Evolutionary conservation across 495 filamentous ascomycete genomes (phyloP).

Genomic region (Daldinia bambusicola): DNA sequence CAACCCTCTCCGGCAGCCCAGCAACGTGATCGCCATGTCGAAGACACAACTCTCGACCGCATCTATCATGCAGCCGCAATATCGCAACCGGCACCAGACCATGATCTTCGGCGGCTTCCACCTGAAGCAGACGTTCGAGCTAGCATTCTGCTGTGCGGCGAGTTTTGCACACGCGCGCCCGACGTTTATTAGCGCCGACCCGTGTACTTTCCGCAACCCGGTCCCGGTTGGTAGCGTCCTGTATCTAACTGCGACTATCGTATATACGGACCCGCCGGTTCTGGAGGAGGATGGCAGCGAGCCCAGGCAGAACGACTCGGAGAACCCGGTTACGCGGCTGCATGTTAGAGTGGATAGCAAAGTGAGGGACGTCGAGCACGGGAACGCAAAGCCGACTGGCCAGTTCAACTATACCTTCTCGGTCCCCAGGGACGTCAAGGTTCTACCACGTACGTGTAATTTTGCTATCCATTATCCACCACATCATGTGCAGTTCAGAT

Average conservation of each 20-base stretch:
- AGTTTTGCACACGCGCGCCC: conserved; percentile 78
- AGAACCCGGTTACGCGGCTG: conserved; percentile 65
- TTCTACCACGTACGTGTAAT: conserved; percentile 66
- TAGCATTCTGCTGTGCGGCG: conserved; percentile 89
- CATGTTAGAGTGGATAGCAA: conserved; percentile 81
- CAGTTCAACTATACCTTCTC: conserved; percentile 89
- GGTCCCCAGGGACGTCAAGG: conserved; percentile 75
- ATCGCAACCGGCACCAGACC: conserved; percentile 85
- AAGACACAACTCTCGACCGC: conserved; percentile 73
- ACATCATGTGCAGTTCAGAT: too few species aligned
- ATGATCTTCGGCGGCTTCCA: conserved; percentile 93
- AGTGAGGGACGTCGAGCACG: conserved; percentile 82
- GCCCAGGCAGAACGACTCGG: conserved; percentile 47
- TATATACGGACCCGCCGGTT: conserved; percentile 77
- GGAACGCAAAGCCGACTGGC: conserved; percentile 76
- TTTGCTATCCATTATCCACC: background rate
- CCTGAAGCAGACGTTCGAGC: conserved; percentile 82
- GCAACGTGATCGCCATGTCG: conserved; percentile 74
- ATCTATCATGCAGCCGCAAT: conserved; percentile 88
- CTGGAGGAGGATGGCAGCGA: conserved; percentile 55
- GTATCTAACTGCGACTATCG: conserved; percentile 79
- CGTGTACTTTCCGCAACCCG: conserved; percentile 83
- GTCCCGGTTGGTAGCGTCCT: conserved; percentile 86
- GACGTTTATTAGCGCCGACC: conserved; percentile 81
- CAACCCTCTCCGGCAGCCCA: conserved; percentile 64